Evolutionary conservation across 345 rosid genomes (phyloP), one percentile per base, ranked within the genome.

Genomic region (Linum tenue): DNA sequence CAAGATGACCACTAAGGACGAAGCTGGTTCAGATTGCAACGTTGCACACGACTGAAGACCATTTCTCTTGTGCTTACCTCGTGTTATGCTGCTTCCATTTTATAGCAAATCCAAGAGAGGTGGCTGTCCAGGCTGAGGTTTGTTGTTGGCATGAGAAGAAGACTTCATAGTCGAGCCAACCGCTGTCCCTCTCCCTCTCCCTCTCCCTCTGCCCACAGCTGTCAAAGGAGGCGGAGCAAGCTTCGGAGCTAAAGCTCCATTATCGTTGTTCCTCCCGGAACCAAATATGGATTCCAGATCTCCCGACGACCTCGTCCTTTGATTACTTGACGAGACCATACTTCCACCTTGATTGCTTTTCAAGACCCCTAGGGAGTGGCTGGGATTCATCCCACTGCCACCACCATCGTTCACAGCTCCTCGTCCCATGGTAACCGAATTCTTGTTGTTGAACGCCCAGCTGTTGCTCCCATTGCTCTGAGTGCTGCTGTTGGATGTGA

Each of bases 171-270:
- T 63, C 53, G 84, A 73, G 39, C 69, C 53, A 40, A 68, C 67
- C 1, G 85, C 83, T 64, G 82, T 76, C 66, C 82, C 89, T 60
- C 83, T 76, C 15, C 94, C 91, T 73, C 80, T 76, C 42, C 84
- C 84, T 61, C 95, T 79, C 60, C 98, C 97, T 76, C 91, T 79
- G 59, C 92, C 92, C 62, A 82, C 88, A 14, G 85, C 88, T 67
- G 76, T 60, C 56, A 76, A 80, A 16, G 99, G 99, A 5, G 99
- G 99, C 1, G 97, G 96, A 12, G 99, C 96, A 56, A 94, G 92
- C 78, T 78, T 88, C 38, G 82, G 80, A 38, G 99, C 88, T 2
- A 82, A 22, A 22, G 31, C 31, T 22, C 31, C 31, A 22, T 22
- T 35, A 55, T 75, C 81, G 39, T 79, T 88, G 2, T 77, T 81